phyloP scores from a whole-genome alignment of 192 early-diverging fungal species.

The Dissophora globulifera region DNA sequence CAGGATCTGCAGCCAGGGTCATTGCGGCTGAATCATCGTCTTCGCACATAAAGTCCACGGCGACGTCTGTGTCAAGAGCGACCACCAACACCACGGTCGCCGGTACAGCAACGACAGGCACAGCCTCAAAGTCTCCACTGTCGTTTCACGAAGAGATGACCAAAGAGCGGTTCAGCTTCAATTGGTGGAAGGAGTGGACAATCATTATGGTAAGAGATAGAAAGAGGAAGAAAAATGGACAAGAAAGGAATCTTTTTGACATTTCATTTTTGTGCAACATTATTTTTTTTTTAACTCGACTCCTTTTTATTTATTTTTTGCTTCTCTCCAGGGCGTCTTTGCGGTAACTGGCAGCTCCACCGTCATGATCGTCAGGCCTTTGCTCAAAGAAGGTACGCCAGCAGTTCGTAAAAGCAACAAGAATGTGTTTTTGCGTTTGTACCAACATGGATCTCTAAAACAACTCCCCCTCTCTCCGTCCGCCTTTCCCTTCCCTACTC shows the following conservation, averaged over 20 bases:
- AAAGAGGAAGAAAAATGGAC: too few species aligned
- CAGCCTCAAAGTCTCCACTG: slow-evolving; percentile 10
- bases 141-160: slow-evolving; percentile 52
- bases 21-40: slow-evolving; percentile 12
- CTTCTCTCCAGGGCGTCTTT: slow-evolving; percentile 38
- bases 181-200: slow-evolving; percentile 51
- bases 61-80: too few species aligned
- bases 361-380: slow-evolving; percentile 52
- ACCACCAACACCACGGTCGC: too few species aligned
- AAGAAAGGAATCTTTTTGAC: too few species aligned
- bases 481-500: too few species aligned
- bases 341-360: slow-evolving; percentile 58
- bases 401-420: too few species aligned
- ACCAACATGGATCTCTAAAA: not conserved
- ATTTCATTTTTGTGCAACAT: not conserved
- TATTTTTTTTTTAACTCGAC: not conserved
- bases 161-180: slow-evolving; percentile 40
- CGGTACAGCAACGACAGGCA: not conserved
- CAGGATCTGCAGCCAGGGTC: slow-evolving; percentile 12
- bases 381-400: slow-evolving; percentile 51
- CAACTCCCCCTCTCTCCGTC: not conserved
- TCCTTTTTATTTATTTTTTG: slow-evolving; percentile 1
- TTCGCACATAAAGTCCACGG: not conserved
- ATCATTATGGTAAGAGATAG: slow-evolving; percentile 44
- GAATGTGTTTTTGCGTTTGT: too few species aligned